These are phyloP conservation scores for Exobasidium rhododendri DNA, from an alignment of 1,284 basidiomycete genomes.

Conservation along the genomic window DNA sequence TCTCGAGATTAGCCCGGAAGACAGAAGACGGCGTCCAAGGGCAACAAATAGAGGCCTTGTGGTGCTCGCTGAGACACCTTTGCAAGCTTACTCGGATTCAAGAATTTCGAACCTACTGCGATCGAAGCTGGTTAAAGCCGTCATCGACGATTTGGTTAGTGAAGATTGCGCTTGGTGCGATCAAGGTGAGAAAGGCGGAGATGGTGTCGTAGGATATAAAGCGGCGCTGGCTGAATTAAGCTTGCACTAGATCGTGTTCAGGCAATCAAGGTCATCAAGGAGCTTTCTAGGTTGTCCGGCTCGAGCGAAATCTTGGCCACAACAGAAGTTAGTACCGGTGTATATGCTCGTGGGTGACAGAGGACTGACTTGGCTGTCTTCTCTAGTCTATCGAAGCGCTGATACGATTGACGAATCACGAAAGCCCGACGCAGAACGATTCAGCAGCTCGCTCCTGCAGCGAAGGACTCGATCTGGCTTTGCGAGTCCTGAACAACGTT, in stretches of 20 bases:
- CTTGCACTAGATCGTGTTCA: conserved; percentile 18
- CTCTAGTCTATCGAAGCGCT: too few species aligned
- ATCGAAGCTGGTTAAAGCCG: neutral
- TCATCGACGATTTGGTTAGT: neutral
- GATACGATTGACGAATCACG: neutral
- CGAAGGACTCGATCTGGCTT: conserved; percentile 30
- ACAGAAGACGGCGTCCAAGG: neutral
- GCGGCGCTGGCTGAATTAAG: neutral
- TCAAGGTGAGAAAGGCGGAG: neutral
- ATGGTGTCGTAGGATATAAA: neutral
- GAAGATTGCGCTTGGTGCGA: neutral
- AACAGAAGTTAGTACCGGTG: neutral
- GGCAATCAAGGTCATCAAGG: conserved; percentile 34
- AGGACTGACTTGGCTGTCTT: too few species aligned
- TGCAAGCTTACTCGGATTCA: neutral
- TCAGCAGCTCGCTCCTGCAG: too few species aligned
- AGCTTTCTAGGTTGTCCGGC: conserved; percentile 35
- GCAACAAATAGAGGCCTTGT: neutral
- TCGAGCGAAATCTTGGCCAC: conserved; percentile 22
- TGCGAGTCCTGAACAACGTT: conserved; percentile 47
- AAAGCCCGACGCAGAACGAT: too few species aligned
- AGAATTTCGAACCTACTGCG: neutral
- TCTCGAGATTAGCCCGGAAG: neutral
- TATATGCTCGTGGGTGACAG: too few species aligned
- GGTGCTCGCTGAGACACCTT: neutral